phyloP scores from a whole-genome alignment of 2,329 filamentous ascomycete species.

The Leptographium radiaticola region DNA sequence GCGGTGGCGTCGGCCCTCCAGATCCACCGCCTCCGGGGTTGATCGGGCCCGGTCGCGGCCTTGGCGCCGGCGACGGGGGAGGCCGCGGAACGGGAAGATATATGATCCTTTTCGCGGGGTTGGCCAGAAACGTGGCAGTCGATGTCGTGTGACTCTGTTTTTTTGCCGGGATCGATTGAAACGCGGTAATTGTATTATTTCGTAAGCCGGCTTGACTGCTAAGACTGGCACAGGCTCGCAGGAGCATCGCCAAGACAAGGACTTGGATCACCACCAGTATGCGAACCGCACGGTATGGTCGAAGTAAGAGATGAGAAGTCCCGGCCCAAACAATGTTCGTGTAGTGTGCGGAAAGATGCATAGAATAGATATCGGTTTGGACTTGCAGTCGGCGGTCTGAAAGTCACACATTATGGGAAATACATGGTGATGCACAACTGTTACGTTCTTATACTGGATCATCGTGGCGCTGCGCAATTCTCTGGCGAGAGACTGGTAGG shows the following conservation, averaged over 20 bases:
- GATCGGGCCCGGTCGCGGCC: conserved; percentile 8
- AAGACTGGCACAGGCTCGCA: neutral
- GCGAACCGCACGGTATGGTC: no score
- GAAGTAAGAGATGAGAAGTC: no score
- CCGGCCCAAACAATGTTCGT: no score
- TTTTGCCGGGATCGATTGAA: neutral
- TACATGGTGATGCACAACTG: no score
- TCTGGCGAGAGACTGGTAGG: neutral
- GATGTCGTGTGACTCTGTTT: neutral
- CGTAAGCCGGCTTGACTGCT: neutral
- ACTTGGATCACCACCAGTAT: no score
- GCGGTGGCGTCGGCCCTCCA: conserved; percentile 9
- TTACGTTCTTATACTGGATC: no score
- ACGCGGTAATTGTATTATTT: neutral
- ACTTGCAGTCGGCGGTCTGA: no score
- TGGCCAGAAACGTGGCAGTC: neutral
- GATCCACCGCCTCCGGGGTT: conserved; percentile 8
- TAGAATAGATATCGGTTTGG: no score
- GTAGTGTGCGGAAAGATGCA: no score
- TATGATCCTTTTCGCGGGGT: neutral
- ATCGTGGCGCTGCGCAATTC: no score
- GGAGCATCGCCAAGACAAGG: no score
- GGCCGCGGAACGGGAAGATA: neutral
- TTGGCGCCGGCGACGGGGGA: conserved; percentile 4
- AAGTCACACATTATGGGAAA: no score